These are phyloP conservation scores for Podospora fimiseda DNA, from an alignment of 495 filamentous ascomycete genomes.

Conservation along the genomic window DNA sequence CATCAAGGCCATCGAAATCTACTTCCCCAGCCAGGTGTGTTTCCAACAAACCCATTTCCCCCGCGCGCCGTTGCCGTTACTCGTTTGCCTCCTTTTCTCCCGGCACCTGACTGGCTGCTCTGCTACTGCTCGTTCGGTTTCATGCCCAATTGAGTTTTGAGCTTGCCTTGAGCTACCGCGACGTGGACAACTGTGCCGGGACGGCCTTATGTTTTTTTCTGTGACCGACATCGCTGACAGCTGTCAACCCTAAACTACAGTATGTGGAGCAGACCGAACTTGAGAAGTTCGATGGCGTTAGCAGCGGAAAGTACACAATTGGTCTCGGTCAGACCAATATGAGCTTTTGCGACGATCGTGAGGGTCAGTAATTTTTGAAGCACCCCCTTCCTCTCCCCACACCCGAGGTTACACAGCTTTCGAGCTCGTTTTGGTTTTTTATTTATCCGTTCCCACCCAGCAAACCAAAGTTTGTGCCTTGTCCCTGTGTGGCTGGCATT, in stretches of 20 bases:
- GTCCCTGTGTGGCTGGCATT: constrained; percentile 3
- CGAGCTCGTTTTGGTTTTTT: constrained; percentile 4
- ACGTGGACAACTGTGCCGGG: too few relatives aligned
- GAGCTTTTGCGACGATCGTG: constrained; percentile 98
- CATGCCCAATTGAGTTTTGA: too few relatives aligned
- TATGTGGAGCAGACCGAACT: constrained; percentile 95
- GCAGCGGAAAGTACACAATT: constrained; percentile 94
- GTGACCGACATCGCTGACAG: constrained; percentile 26
- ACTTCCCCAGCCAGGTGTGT: constrained; percentile 91
- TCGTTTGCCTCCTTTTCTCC: too few relatives aligned
- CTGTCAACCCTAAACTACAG: constrained; percentile 42
- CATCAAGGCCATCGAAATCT: constrained; percentile 99
- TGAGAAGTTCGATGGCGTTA: constrained; percentile 97
- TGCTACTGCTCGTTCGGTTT: too few relatives aligned
- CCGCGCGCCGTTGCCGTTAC: too few relatives aligned
- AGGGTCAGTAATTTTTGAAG: constrained; percentile 57
- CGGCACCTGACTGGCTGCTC: too few relatives aligned
- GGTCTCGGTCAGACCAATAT: constrained; percentile 99
- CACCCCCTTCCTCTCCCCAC: neutral
- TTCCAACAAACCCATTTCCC: too few relatives aligned
- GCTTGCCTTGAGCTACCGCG: neutral
- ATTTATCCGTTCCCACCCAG: neutral
- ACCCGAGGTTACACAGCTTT: neutral
- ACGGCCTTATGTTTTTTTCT: too few relatives aligned
- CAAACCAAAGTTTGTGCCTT: constrained; percentile 2